Evolutionary conservation across 306 rosid genomes (phyloP).

Genomic region (Sicyos edulis): DNA sequence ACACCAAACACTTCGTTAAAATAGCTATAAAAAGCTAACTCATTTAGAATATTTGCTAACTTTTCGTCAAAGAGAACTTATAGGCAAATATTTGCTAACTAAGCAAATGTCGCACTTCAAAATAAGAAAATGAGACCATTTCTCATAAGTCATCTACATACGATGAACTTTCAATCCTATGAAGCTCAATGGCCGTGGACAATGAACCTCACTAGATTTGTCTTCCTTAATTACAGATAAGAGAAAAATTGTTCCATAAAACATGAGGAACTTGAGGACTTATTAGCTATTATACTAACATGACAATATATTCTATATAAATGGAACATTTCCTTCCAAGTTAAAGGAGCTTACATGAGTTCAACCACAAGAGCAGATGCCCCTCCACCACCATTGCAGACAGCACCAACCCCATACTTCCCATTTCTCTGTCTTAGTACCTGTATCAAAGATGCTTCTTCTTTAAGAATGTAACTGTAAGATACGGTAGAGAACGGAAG

Average conservation of each 20-base stretch:
- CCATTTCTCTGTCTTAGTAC: conserved; percentile 72
- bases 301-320: neutral
- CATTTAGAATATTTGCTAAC: neutral
- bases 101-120: neutral
- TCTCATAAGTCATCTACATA: neutral
- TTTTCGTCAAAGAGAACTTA: too few relatives aligned
- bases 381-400: conserved; percentile 98
- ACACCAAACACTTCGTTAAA: neutral
- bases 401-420: conserved; percentile 68
- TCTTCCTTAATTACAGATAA: neutral
- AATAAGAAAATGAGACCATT: conserved; percentile 2
- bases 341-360: conserved; percentile 50
- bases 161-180: neutral
- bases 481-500: neutral
- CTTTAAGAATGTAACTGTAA: conserved; percentile 21
- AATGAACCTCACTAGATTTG: neutral
- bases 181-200: neutral
- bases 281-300: neutral
- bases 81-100: neutral
- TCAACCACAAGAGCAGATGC: conserved; percentile 90
- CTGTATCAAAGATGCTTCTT: conserved; percentile 38
- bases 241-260: neutral
- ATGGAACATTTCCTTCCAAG: conserved; percentile 9
- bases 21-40: neutral
- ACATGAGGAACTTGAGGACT: neutral